A percentile compares a stretch with the other conserved stretches of the same genome.
Conservation (phyloP, 306 rosid species). For the Sophora flavescens region DNA sequence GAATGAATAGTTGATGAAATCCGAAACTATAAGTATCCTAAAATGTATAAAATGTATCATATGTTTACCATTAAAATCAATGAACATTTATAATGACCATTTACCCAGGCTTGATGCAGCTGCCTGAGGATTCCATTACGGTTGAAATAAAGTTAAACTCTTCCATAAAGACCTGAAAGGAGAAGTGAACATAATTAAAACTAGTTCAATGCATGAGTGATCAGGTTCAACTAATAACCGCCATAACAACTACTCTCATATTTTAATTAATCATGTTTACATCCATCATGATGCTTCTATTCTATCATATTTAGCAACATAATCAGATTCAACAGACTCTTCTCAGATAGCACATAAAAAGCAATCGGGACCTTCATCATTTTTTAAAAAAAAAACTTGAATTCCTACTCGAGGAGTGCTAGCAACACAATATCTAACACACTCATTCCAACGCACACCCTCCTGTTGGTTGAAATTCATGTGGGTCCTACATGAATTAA, state of each 20-base stretch:
- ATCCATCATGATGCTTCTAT: constrained; percentile 37
- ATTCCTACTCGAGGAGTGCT: too few species aligned
- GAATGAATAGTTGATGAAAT: too few species aligned
- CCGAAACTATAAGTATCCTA: too few species aligned
- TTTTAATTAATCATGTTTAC: constrained; percentile 28
- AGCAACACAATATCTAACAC: too few species aligned
- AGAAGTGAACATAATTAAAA: constrained; percentile 37
- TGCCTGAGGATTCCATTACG: constrained; percentile 95
- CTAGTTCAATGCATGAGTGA: constrained; percentile 26
- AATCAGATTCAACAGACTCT: constrained; percentile 31
- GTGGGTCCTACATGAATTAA: too few species aligned
- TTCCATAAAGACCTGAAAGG: constrained; percentile 81
- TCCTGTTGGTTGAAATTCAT: too few species aligned
- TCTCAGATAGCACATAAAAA: constrained; percentile 31
- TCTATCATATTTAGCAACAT: constrained; percentile 25
- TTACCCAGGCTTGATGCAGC: constrained; percentile 83
- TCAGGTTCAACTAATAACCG: constrained; percentile 31
- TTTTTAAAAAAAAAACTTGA: constrained; percentile 65
- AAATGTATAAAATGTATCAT: too few species aligned
- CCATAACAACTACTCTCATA: background rate
- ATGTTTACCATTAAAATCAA: too few species aligned
- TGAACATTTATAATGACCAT: too few species aligned
- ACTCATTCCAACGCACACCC: too few species aligned
- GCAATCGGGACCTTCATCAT: constrained; percentile 21
- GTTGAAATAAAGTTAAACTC: constrained; percentile 75